Evolutionary conservation across 208 protist species (phyloP), one percentile per base, ranked within the genome.

Genomic region (Zelonia costaricensis): DNA sequence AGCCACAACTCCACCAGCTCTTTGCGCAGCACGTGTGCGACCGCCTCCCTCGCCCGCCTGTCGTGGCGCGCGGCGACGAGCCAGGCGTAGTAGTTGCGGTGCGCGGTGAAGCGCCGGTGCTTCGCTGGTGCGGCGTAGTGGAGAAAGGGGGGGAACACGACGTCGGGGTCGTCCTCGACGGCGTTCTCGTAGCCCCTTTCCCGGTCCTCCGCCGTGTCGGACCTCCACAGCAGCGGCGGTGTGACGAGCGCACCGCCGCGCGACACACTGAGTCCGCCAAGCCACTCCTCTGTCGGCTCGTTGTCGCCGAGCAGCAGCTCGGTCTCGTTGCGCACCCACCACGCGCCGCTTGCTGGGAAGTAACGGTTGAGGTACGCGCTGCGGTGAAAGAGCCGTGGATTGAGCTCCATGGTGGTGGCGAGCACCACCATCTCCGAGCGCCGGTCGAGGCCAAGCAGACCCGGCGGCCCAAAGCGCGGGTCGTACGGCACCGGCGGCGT

Each of bases 1-100:
- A 71, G 39, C 64, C 54, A 63, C 49, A 71, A 33, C 64, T 71
- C 64, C n/a, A 76, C 58, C 51, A 69, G 40, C 47, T 76, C 70
- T 3, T 63, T 49, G 38, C 49, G 36, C 1, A 76, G 53, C 10
- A n/a, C 40, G 8, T 25, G 47, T 1, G 22, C 10, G 30, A 40
- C 62, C 3, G 58, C 46, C 15, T 65, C 63, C 36, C 70, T 56
- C 5, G 70, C 62, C 28, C 38, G 39, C 15, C 27, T 15, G 70
- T 71, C 58, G 58, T 76, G 65, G 0, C 62, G 62, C 4, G 63
- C 70, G 9, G 70, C 45, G 52, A 76, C 55, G 28, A 76, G 38
- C 70, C 70, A 76, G 35, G 62, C 20, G 39, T 62, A 62, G 25
- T 69, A 40, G 38, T 76, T 39, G 16, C 63, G 62, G 4, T 76